Conservation (phyloP, 2,329 filamentous ascomycete genomes). For the Septoria petroselini region DNA sequence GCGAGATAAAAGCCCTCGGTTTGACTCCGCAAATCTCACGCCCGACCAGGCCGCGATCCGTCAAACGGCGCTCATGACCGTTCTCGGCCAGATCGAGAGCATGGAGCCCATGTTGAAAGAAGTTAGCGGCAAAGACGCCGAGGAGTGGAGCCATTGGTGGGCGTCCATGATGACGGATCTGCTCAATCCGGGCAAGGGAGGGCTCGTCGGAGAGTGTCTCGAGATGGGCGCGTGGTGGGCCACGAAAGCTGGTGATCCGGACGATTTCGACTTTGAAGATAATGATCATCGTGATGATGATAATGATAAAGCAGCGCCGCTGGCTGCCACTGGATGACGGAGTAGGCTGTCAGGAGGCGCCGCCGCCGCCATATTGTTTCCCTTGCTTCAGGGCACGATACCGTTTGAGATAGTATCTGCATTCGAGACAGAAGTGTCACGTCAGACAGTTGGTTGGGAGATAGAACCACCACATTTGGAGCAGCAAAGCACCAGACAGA, state of each 20-base stretch:
- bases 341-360: neutral
- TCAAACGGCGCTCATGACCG: constrained; percentile 74
- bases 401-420: constrained; percentile 84
- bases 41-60: constrained; percentile 67
- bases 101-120: constrained; percentile 80
- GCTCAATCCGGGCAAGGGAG: constrained; percentile 68
- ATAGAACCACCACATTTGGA: constrained; percentile 1
- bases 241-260: constrained; percentile 43
- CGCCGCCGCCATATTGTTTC: constrained; percentile 21
- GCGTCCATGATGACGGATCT: constrained; percentile 82
- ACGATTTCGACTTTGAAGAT: constrained; percentile 7
- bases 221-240: constrained; percentile 66
- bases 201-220: constrained; percentile 80
- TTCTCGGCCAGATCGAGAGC: constrained; percentile 79
- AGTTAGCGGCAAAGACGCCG: constrained; percentile 78
- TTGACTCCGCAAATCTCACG: constrained; percentile 18
- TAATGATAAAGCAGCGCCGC: no score
- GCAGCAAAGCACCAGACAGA: no score
- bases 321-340: neutral
- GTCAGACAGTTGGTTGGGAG: constrained; percentile 1
- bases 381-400: constrained; percentile 81
- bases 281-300: neutral
- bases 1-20: constrained; percentile 12
- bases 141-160: constrained; percentile 91
- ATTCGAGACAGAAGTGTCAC: constrained; percentile 3